Evolutionary conservation across 352 stramenopile genomes (phyloP).

Genomic region (Phytopythium boreale): DNA sequence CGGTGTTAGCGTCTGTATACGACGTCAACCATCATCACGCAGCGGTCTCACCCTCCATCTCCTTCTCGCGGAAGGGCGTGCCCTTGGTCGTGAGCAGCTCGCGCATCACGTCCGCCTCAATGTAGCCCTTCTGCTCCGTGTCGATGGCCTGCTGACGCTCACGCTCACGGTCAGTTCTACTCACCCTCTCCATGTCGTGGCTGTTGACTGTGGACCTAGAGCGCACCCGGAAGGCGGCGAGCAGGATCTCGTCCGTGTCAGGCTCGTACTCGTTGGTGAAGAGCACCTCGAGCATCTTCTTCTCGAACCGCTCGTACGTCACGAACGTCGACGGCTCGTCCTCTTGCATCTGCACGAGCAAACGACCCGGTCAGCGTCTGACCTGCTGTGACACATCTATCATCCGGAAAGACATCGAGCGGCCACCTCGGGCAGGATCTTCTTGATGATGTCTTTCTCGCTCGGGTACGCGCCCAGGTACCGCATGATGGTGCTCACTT

Average conservation of each 20-base stretch:
- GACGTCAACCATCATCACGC: background rate
- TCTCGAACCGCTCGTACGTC: constrained; percentile 89
- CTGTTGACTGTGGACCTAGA: background rate
- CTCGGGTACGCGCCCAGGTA: constrained; percentile 89
- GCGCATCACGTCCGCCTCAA: constrained; percentile 87
- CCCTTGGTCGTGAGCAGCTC: constrained; percentile 88
- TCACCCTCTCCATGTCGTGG: background rate
- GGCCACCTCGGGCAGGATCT: constrained; percentile 83
- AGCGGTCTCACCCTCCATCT: constrained; percentile 77
- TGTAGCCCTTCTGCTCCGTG: constrained; percentile 81
- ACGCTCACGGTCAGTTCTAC: background rate
- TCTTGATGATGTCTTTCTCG: constrained; percentile 90
- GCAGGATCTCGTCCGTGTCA: constrained; percentile 85
- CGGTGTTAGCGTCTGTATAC: background rate
- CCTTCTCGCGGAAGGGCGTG: constrained; percentile 89
- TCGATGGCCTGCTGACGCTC: constrained; percentile 46
- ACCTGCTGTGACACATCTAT: background rate
- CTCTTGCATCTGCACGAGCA: constrained; percentile 68
- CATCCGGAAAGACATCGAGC: background rate
- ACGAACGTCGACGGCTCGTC: constrained; percentile 90
- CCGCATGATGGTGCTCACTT: constrained; percentile 90
- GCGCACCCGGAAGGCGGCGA: constrained; percentile 65
- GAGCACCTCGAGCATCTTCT: constrained; percentile 92
- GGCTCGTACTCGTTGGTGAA: constrained; percentile 87
- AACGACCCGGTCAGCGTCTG: background rate